Evolutionary conservation across 129 eudicot species (phyloP).

Genomic region (Sambucus nigra): DNA sequence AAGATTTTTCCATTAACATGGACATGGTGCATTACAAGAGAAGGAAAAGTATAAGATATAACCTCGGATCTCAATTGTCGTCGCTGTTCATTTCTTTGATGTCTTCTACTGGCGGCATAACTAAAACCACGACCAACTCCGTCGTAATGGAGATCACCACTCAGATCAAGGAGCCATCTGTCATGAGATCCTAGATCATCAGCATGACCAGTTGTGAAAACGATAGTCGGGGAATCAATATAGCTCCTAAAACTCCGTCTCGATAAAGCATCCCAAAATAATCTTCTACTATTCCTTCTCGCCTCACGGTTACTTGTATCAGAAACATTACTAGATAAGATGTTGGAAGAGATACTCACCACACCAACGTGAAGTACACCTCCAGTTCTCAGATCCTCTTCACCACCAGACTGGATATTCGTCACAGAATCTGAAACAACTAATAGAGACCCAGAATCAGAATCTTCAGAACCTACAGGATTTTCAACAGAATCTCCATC

Average conservation of each 20-base stretch:
- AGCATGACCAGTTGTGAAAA: slow-evolving; percentile 35
- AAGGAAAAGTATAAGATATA: no score
- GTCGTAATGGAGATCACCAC: slow-evolving; percentile 40
- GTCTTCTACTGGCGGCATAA: slow-evolving; percentile 20
- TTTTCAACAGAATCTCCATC: slow-evolving; percentile 20
- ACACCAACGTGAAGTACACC: slow-evolving; percentile 44
- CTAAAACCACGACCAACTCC: slow-evolving; percentile 27
- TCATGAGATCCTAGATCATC: slow-evolving; percentile 48
- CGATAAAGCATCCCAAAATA: slow-evolving; percentile 57
- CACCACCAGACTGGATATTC: slow-evolving; percentile 34
- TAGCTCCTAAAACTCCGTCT: slow-evolving; percentile 55
- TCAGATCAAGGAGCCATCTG: slow-evolving; percentile 71
- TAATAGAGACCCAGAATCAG: slow-evolving; percentile 26
- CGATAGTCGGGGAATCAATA: slow-evolving; percentile 43
- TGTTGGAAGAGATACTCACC: slow-evolving; percentile 37
- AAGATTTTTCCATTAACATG: no score
- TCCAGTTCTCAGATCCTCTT: slow-evolving; percentile 13
- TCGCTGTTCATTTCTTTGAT: slow-evolving; percentile 36
- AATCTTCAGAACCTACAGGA: slow-evolving; percentile 17
- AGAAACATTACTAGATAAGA: slow-evolving; percentile 27
- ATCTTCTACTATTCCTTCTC: slow-evolving; percentile 55
- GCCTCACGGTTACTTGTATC: slow-evolving; percentile 43
- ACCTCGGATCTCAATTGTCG: slow-evolving; percentile 68
- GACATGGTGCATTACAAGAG: no score
- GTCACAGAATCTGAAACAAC: slow-evolving; percentile 33